A percentile compares a stretch with the other conserved stretches of the same genome.
Evolutionary conservation across 176 grass and related monocot species (phyloP).

Genomic region (Cenchrus fungigraminus): DNA sequence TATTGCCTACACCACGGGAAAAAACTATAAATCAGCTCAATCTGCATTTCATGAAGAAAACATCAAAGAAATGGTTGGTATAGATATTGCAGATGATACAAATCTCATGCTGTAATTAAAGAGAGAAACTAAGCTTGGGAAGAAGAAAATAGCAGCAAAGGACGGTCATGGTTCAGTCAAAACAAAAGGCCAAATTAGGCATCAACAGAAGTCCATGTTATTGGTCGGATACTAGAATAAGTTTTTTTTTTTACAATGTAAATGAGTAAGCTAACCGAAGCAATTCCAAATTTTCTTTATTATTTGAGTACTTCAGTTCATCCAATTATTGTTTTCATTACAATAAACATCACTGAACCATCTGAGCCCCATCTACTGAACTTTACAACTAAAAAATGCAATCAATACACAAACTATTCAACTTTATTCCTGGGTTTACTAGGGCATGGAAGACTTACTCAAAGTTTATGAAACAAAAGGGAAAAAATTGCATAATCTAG

Average conservation of each 20-base stretch:
- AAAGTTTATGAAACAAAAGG: slow-evolving; percentile 9
- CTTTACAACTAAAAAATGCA: slow-evolving; percentile 18
- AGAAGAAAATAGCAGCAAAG: slow-evolving; percentile 8
- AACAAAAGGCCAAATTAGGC: background rate
- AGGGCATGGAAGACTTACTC: background rate
- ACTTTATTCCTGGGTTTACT: slow-evolving; percentile 23
- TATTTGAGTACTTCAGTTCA: background rate
- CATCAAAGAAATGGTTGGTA: slow-evolving; percentile 5
- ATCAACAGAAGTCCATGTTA: background rate
- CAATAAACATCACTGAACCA: slow-evolving; percentile 14
- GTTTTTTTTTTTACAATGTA: background rate
- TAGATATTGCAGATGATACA: slow-evolving; percentile 12
- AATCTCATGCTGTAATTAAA: slow-evolving; percentile 1
- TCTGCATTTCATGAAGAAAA: slow-evolving; percentile 8
- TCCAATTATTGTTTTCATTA: background rate
- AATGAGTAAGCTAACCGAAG: background rate
- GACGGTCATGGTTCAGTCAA: background rate
- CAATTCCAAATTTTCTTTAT: background rate
- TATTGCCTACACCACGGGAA: slow-evolving; percentile 62
- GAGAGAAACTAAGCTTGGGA: background rate
- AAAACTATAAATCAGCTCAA: background rate
- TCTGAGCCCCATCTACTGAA: slow-evolving; percentile 20
- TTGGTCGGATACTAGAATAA: background rate
- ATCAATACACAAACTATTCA: background rate
- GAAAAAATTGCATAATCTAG: background rate